Evolutionary conservation across 768 basidiomycete genomes (phyloP).

Genomic region (Mycena filopes): DNA sequence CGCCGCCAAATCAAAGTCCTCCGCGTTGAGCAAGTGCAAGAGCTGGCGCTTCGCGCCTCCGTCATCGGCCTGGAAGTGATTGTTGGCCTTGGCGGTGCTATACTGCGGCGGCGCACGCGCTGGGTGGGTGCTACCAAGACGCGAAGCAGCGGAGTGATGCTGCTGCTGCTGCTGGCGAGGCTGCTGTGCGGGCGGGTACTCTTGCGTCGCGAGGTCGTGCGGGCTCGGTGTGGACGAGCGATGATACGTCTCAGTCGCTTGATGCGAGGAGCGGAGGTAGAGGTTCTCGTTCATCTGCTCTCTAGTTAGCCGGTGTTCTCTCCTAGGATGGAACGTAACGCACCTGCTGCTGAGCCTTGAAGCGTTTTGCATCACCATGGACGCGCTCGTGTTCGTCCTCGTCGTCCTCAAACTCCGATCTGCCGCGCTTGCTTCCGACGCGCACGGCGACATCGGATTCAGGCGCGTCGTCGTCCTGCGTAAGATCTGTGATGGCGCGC

Average conservation of each 20-base stretch:
- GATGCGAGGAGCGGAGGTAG: background rate
- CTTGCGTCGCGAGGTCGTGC: constrained; percentile 8
- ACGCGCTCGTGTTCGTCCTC: constrained; percentile 8
- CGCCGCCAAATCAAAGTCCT: no score
- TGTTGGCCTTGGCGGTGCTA: no score
- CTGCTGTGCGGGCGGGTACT: constrained; percentile 16
- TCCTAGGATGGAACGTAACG: background rate
- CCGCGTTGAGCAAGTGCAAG: no score
- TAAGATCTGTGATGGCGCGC: constrained; percentile 3
- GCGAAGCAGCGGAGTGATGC: no score
- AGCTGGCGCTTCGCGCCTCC: no score
- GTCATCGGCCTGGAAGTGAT: no score
- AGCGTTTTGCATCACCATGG: constrained; percentile 16
- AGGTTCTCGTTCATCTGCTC: constrained; percentile 4
- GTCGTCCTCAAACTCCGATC: constrained; percentile 25
- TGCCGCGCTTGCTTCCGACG: constrained; percentile 15
- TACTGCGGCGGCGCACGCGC: no score
- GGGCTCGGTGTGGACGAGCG: constrained; percentile 23
- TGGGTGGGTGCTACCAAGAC: no score
- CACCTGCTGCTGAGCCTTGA: constrained; percentile 15
- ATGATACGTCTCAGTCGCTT: constrained; percentile 14
- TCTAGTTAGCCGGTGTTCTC: background rate
- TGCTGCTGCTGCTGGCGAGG: background rate
- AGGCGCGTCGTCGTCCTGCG: constrained; percentile 11
- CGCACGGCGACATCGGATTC: background rate